A percentile compares a stretch with the other conserved stretches of the same genome.
Conservation (phyloP, 805 yeast genomes). For the Blastobotrys chiropterorum region DNA sequence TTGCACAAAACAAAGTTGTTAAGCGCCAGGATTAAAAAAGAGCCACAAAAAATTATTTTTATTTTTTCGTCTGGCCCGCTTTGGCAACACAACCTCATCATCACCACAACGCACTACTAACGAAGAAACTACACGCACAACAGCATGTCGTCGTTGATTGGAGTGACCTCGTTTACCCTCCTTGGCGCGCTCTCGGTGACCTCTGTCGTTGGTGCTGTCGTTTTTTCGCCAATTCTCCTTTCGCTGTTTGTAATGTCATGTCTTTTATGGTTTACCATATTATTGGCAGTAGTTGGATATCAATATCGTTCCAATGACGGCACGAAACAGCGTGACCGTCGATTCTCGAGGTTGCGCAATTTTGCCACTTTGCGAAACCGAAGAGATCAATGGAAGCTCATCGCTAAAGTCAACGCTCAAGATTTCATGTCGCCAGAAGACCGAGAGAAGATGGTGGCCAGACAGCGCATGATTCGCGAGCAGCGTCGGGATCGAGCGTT, state of each 20-base stretch:
- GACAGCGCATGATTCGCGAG: neutral
- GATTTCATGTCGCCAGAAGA: neutral
- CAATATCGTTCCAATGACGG: constrained; percentile 5
- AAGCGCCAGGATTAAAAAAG: neutral
- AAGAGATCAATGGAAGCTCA: constrained; percentile 6
- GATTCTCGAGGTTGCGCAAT: neutral
- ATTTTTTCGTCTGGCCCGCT: neutral
- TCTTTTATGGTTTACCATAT: constrained; percentile 9
- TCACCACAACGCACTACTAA: neutral
- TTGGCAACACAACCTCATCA: too few relatives aligned
- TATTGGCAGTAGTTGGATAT: constrained; percentile 9
- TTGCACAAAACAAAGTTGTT: neutral
- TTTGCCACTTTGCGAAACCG: neutral
- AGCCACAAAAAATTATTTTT: neutral
- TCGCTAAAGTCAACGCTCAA: constrained; percentile 5
- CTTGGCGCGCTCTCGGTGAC: constrained; percentile 5
- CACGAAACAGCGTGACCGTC: neutral
- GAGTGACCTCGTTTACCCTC: constrained; percentile 2
- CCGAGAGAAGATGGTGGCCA: neutral
- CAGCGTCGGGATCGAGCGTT: neutral
- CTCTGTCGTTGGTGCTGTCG: constrained; percentile 6
- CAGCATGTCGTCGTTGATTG: constrained; percentile 6
- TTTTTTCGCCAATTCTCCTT: constrained; percentile 15
- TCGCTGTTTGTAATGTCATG: constrained; percentile 7
- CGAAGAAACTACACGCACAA: neutral